These are phyloP conservation scores for Arachnopeziza araneosa DNA, from an alignment of 2,329 filamentous ascomycete species.

Conservation along the genomic window DNA sequence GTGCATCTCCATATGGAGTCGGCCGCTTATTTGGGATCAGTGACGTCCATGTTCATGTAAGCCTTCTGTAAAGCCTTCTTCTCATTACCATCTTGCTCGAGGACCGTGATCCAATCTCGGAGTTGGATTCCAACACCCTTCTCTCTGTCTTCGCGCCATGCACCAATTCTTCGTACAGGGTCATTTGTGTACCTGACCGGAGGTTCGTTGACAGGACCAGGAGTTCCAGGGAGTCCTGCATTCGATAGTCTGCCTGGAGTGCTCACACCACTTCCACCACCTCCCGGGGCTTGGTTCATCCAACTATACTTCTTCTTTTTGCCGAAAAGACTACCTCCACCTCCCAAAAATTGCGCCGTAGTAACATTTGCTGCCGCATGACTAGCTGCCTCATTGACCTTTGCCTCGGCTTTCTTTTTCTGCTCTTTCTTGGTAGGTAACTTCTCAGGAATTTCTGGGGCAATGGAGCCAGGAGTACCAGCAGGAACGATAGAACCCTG, in stretches of 20 bases:
- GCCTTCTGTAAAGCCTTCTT: slow-evolving; percentile 51
- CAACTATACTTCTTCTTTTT: slow-evolving; percentile 70
- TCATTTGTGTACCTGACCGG: slow-evolving; percentile 46
- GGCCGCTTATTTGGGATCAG: slow-evolving; percentile 31
- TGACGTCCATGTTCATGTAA: slow-evolving; percentile 25
- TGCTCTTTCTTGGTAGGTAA: slow-evolving; percentile 82
- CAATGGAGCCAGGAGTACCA: slow-evolving; percentile 55
- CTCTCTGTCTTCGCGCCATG: slow-evolving; percentile 71
- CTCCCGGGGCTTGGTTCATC: slow-evolving; percentile 53
- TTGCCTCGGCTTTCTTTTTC: slow-evolving; percentile 67
- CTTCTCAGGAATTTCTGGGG: slow-evolving; percentile 61
- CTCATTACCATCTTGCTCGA: slow-evolving; percentile 74
- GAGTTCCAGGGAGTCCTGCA: slow-evolving; percentile 33
- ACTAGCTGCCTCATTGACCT: slow-evolving; percentile 69
- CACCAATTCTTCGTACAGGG: slow-evolving; percentile 60
- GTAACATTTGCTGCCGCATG: slow-evolving; percentile 81
- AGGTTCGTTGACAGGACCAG: slow-evolving; percentile 31
- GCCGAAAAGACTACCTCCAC: slow-evolving; percentile 50
- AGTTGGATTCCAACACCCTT: slow-evolving; percentile 77
- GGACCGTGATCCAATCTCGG: slow-evolving; percentile 71
- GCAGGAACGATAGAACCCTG: slow-evolving; percentile 46
- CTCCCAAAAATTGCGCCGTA: slow-evolving; percentile 68
- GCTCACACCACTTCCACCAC: slow-evolving; percentile 43
- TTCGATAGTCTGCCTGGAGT: slow-evolving; percentile 37
- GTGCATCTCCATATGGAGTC: neutral